Base-by-base conservation (phyloP, 768 basidiomycete genomes). In the Phylloporus arenicola region DNA sequence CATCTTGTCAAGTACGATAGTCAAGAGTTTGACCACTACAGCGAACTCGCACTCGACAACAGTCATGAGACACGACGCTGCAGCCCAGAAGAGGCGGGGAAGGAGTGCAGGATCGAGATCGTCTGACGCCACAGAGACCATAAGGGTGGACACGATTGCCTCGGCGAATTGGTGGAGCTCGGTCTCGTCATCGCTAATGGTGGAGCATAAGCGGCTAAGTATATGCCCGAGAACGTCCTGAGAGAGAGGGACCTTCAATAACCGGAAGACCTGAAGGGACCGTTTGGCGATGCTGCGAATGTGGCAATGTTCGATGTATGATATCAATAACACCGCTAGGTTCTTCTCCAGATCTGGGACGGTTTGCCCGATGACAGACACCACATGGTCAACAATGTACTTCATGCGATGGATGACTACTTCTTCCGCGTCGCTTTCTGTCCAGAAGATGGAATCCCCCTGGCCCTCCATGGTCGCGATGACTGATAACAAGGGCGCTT, bases 11-110 rank as follows among this genome's bases (percentile, higher is more conserved):
- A 95, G 73, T 1, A 95, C 68, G 10, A 75, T 69, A 39, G 81
- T 77, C 14, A 95, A 66, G 14, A 94, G 75, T 11, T 73, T 73
- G 30, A 92, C 68, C 0, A 80, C 81, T 50, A 86, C 79, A 1
- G 69, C 62, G 58, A 89, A 96, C 67, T 97, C 93, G 11, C 73
- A 67, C 63, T 95, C 88, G 33, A 88, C 84, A 0, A 86, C 85
- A 3, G 92, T 94, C 24, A 81, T 83, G 17, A 95, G 76, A 59
- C 84, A 88, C 1, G 91, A 92, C 40, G 79, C 79, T 2, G 84
- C 75, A 61, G 83, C 84, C 94, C 93, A 96, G 67, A 89, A 95
- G 44, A 94, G 72, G 55, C 89, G 88, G 3, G 93, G 90, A 12
- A 88, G 70, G 24, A 90, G 73, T 1, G 75, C 68, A 47, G 75